Evolutionary conservation across 768 basidiomycete species (phyloP).

Genomic region (Amanita pseudoporphyria): DNA sequence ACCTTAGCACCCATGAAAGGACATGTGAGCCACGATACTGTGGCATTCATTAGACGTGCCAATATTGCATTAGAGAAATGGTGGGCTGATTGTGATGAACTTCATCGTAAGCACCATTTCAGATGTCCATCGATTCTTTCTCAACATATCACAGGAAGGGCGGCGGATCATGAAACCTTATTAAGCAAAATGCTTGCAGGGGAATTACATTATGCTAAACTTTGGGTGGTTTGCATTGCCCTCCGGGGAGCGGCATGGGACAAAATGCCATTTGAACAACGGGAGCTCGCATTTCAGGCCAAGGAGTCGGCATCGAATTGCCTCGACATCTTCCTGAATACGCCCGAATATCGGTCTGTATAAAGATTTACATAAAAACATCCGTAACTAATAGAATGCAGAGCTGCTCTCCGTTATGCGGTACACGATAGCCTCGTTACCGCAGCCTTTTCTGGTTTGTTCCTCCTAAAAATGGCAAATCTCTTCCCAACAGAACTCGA

Average conservation of each 20-base stretch:
- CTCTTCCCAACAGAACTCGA: conserved; percentile 85
- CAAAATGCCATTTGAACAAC: conserved; percentile 92
- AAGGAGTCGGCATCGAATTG: conserved; percentile 88
- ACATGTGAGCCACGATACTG: conserved; percentile 74
- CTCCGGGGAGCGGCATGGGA: conserved; percentile 91
- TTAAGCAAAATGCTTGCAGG: conserved; percentile 81
- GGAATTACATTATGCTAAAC: conserved; percentile 86
- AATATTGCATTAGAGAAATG: conserved; percentile 83
- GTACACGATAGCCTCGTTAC: conserved; percentile 91
- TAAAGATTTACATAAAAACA: not conserved
- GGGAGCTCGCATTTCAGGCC: conserved; percentile 90
- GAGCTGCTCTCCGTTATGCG: conserved; percentile 84
- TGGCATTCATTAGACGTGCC: conserved; percentile 82
- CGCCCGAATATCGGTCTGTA: conserved; percentile 66
- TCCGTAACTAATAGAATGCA: conserved; percentile 19
- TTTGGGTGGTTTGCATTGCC: conserved; percentile 92
- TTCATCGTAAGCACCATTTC: conserved; percentile 49
- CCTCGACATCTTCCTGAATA: conserved; percentile 74
- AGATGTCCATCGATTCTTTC: conserved; percentile 4
- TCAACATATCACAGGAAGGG: conserved; percentile 37
- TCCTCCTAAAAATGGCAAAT: conserved; percentile 90
- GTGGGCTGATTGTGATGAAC: conserved; percentile 82
- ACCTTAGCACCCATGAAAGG: conserved; percentile 81
- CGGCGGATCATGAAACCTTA: conserved; percentile 79
- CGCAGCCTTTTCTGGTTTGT: conserved; percentile 84